Conservation (phyloP, 75 land plant genomes). For the Pinus albicaulis region DNA sequence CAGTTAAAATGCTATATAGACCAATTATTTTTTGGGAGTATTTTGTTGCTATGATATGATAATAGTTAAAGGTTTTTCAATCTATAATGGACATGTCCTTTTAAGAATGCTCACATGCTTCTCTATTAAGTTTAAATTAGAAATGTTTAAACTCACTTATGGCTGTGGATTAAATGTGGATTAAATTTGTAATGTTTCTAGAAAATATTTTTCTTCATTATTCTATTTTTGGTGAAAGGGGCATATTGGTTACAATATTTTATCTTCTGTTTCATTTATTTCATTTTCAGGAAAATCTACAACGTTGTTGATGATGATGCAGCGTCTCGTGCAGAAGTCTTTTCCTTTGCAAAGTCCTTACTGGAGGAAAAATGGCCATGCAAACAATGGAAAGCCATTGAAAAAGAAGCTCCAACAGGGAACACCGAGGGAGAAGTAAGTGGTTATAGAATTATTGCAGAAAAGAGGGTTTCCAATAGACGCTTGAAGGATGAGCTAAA, state of each 20-base stretch:
- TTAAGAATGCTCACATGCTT: neutral
- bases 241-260: neutral
- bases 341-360: conserved; percentile 54
- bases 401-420: neutral
- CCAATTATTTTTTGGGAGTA: neutral
- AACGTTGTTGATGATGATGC: conserved; percentile 96
- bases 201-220: too few relatives aligned
- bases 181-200: neutral
- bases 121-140: neutral
- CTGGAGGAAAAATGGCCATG: conserved; percentile 53
- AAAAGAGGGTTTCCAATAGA: conserved; percentile 79
- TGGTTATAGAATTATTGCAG: conserved; percentile 18
- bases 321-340: conserved; percentile 71
- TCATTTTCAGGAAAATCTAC: conserved; percentile 47
- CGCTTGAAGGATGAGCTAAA: conserved; percentile 77
- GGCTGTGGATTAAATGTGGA: neutral
- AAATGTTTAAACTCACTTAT: neutral
- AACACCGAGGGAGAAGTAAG: neutral
- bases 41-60: neutral
- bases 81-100: neutral
- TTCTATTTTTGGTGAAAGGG: neutral
- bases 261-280: too few relatives aligned
- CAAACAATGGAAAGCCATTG: neutral
- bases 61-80: neutral
- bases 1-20: neutral